Base-by-base conservation (phyloP, 805 yeast species). In the Debaryomyces prosopidis region DNA sequence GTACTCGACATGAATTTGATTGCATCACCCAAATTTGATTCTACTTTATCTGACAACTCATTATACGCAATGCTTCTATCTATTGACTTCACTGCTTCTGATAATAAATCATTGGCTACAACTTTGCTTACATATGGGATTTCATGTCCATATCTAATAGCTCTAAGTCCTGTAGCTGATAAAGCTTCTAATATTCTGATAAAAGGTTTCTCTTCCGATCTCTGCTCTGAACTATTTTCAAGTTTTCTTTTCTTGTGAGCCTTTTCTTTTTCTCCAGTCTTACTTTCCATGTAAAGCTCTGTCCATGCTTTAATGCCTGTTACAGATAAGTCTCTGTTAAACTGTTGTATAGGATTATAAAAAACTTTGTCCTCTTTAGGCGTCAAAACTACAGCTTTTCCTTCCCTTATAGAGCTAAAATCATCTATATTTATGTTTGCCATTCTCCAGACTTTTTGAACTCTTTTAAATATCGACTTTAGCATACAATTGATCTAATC, bases 281-380 rank as follows among this genome's bases (percentile, higher is more conserved):
- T 40, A 16, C 42, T 42, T 39, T 51, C 51, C 36, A 51, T 42
- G 50, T 81, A 84, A 30, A 85, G 55, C 44, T 85, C 81, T 34
- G 84, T 76, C 92, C 96, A 94, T 0, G 98, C 96, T 46, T 83
- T 79, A 49, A 94, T 91, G 7, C 89, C 90, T 55, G 85, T 71
- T 5, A 89, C 86, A 53, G 96, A 86, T 40, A 94, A 69, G 62
- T 94, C 99, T 57, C 99, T 79, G 65, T 94, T 94, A 68, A 90
- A 94, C 67, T 92, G 98, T 68, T 94, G 99, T 45, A 94, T 87
- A 8, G 96, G 97, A 62, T 94, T 94, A 68, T 94, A 94, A 61
- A 94, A 94, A 9, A 94, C 99, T 47, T 77, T 75, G 53, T 87
- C 90, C 40, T 83, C 83, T 56, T 87, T 85, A 3, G 96, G 92